Conservation (phyloP, 305 asterid genomes). For the Lippia alba region DNA sequence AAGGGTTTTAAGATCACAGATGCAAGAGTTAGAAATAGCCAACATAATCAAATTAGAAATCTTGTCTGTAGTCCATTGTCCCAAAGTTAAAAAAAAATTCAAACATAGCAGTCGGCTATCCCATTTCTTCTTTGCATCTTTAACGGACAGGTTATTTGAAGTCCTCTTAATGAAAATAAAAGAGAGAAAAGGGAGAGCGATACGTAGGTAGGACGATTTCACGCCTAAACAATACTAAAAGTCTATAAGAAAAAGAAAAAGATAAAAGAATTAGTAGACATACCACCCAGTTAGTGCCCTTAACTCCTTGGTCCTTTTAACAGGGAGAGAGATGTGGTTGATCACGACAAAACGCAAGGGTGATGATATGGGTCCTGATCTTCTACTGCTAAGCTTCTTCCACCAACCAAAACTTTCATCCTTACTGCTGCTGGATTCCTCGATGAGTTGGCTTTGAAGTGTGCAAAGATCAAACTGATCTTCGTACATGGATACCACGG, state of each 20-base stretch:
- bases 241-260: constrained; percentile 10
- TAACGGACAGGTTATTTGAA: not conserved
- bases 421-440: constrained; percentile 47
- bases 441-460: constrained; percentile 57
- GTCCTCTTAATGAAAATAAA: constrained; percentile 6
- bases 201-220: not conserved
- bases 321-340: constrained; percentile 66
- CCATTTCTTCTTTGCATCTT: not conserved
- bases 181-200: not conserved
- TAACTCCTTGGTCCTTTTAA: constrained; percentile 90
- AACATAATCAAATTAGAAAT: constrained; percentile 17
- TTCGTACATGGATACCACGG: constrained; percentile 92
- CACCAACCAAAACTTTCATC: constrained; percentile 72
- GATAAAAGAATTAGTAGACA: constrained; percentile 30
- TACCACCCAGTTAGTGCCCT: constrained; percentile 94
- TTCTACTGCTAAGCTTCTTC: constrained; percentile 60
- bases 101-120: not conserved
- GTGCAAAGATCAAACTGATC: constrained; percentile 85
- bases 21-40: constrained; percentile 19
- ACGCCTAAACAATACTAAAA: not conserved
- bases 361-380: constrained; percentile 48
- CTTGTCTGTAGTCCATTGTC: not conserved
- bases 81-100: not conserved
- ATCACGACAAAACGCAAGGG: constrained; percentile 54
- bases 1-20: constrained; percentile 25